Evolutionary conservation across 208 protist genomes (phyloP).

Genomic region (Leishmania turanica): DNA sequence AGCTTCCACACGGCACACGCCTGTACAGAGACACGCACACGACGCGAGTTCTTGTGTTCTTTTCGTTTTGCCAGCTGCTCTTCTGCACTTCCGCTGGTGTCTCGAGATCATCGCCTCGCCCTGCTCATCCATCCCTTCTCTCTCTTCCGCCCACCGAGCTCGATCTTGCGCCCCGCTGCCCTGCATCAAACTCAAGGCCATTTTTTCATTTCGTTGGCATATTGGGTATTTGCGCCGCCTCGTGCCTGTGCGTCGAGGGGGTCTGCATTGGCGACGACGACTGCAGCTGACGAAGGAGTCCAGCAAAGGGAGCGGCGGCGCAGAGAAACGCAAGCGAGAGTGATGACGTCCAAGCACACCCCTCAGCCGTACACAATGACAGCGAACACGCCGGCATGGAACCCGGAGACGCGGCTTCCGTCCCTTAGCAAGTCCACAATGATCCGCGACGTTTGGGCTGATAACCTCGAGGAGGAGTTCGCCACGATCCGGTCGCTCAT

Average conservation of each 20-base stretch:
- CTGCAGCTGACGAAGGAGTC: background rate
- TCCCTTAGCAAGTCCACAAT: conserved; percentile 89
- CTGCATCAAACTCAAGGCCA: background rate
- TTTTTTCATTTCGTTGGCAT: background rate
- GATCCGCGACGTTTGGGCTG: conserved; percentile 97
- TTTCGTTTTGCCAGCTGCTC: background rate
- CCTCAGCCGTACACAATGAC: conserved; percentile 27
- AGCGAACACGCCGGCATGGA: conserved; percentile 32
- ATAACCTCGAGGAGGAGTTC: conserved; percentile 98
- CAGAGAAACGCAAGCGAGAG: background rate
- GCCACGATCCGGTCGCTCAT: conserved; percentile 93
- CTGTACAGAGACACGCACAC: background rate
- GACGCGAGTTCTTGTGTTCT: background rate
- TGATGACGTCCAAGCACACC: conserved; percentile 18
- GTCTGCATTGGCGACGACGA: background rate
- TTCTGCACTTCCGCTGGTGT: conserved; percentile 11
- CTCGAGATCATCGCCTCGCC: background rate
- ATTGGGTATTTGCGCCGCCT: background rate
- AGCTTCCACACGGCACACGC: background rate
- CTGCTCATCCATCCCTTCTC: background rate
- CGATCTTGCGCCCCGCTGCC: background rate
- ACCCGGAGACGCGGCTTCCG: conserved; percentile 40
- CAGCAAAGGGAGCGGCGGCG: background rate
- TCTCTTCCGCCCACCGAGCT: background rate
- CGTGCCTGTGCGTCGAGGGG: background rate